phyloP scores from a whole-genome alignment of 1,284 basidiomycete species.

The Coniophora puteana region DNA sequence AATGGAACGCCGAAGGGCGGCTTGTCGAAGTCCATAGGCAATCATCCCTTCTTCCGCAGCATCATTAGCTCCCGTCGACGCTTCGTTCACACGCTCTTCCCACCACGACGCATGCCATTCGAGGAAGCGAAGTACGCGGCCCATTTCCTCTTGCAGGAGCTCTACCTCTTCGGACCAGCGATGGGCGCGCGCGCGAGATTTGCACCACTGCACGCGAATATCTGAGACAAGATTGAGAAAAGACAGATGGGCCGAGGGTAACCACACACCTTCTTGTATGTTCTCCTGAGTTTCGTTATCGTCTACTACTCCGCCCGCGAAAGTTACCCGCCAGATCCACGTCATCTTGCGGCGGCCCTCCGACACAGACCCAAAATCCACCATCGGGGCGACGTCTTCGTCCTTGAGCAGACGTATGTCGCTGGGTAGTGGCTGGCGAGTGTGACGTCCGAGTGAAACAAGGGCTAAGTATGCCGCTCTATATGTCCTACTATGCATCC shows the following conservation, averaged over 20 bases:
- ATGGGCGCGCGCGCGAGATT: conserved; percentile 4
- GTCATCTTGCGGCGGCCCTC: not conserved
- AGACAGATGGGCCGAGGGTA: no score
- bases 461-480: no score
- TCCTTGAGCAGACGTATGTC: no score
- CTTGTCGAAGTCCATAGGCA: conserved; percentile 1
- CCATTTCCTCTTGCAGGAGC: conserved; percentile 9
- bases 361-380: not conserved
- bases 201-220: conserved; percentile 6
- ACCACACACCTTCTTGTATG: no score
- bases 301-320: no score
- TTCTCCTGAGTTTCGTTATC: no score
- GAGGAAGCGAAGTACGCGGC: conserved; percentile 3
- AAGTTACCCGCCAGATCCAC: not conserved
- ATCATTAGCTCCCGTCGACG: not conserved
- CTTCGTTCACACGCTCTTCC: not conserved
- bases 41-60: conserved; percentile 1
- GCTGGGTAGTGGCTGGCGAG: no score
- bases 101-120: conserved; percentile 5
- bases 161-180: conserved; percentile 8
- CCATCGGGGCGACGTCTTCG: not conserved
- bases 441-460: no score
- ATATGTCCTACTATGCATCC: no score
- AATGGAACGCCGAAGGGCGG: not conserved
- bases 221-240: not conserved